phyloP scores from a whole-genome alignment of 768 basidiomycete species.

The Auricularia cornea region DNA sequence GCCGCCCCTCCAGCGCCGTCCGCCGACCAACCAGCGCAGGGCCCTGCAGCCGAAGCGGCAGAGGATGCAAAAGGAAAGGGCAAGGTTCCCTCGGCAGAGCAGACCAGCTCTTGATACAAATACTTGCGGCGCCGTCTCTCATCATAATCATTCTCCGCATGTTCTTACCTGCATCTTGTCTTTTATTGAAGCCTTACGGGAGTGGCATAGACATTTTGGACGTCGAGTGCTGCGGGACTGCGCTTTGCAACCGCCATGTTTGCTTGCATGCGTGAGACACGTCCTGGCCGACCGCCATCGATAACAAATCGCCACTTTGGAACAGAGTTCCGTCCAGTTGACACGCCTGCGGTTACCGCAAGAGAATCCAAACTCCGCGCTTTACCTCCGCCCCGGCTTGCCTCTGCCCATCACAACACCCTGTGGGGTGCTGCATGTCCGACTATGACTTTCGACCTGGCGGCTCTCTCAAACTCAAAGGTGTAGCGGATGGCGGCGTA shows the following conservation, averaged over 20 bases:
- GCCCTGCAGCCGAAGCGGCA: neutral
- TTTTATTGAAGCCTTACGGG: too few species aligned
- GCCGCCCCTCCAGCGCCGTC: neutral
- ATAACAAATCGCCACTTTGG: too few species aligned
- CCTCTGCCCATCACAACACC: neutral
- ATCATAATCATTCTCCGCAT: neutral
- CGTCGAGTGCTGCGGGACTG: neutral
- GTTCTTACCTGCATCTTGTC: too few species aligned
- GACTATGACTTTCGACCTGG: conserved; percentile 82
- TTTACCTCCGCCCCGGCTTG: neutral
- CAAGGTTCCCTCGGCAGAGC: neutral
- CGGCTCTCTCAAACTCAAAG: conserved; percentile 85
- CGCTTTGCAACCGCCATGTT: neutral
- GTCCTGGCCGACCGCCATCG: too few species aligned
- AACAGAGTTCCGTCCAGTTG: too few species aligned
- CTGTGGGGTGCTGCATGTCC: conserved; percentile 44
- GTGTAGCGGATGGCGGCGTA: conserved; percentile 70
- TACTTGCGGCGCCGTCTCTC: neutral
- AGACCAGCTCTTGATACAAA: neutral
- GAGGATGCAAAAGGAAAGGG: neutral
- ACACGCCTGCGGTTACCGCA: too few species aligned
- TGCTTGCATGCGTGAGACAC: too few species aligned
- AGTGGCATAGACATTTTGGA: too few species aligned
- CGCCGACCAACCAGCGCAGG: neutral
- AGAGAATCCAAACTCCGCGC: neutral